Evolutionary conservation across 169 alveolate genomes (phyloP).

Genomic region (Miamiensis avidus): DNA sequence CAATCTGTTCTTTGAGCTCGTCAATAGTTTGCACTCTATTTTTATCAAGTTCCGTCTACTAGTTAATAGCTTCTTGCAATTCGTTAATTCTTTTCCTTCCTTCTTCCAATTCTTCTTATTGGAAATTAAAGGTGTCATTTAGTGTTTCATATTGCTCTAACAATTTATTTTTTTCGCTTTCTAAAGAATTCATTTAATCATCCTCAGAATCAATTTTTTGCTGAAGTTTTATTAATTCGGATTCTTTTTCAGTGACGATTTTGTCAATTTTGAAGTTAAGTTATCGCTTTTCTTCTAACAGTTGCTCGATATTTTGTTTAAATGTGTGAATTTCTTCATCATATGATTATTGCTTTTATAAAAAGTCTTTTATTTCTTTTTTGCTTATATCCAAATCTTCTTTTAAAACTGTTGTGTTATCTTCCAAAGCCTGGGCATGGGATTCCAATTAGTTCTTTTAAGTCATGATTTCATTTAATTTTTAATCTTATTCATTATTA

Average conservation of each 20-base stretch:
- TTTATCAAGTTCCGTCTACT: not conserved
- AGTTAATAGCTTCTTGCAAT: not conserved
- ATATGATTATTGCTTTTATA: too few species aligned
- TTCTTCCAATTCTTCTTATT: constrained; percentile 11
- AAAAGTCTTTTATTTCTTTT: not conserved
- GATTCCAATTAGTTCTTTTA: too few species aligned
- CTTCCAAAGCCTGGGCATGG: not conserved
- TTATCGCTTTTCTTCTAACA: not conserved
- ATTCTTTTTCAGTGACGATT: not conserved
- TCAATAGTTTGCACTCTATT: not conserved
- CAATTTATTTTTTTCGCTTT: constrained; percentile 15
- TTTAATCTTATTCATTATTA: too few species aligned
- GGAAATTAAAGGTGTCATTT: constrained; percentile 3
- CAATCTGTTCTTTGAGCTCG: not conserved
- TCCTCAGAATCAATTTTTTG: constrained; percentile 7
- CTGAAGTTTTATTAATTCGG: not conserved
- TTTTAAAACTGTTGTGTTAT: too few species aligned
- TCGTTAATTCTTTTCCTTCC: not conserved
- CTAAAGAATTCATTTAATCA: not conserved
- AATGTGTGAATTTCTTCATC: not conserved
- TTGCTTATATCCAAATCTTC: not conserved
- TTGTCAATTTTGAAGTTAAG: not conserved
- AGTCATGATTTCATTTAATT: not conserved
- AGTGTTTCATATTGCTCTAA: not conserved
- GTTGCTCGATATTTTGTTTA: not conserved